A percentile compares a stretch with the other conserved stretches of the same genome.
Evolutionary conservation across 108 stramenopile species (phyloP).

Genomic region (Fragilaria crotonensis): DNA sequence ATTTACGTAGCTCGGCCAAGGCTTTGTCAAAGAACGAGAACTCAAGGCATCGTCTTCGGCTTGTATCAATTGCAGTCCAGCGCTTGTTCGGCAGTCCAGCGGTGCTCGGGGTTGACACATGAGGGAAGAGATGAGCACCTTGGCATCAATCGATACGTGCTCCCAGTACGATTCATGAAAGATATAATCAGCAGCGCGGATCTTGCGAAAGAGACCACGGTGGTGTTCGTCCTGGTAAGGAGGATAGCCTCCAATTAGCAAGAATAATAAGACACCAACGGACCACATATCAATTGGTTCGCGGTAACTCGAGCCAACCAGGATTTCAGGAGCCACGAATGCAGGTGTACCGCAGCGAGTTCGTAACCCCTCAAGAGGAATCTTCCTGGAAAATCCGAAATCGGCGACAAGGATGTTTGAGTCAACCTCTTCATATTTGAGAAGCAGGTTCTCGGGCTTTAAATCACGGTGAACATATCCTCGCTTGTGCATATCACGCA

Average conservation of each 20-base stretch:
- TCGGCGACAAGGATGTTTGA: conserved; percentile 81
- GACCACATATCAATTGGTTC: conserved; percentile 89
- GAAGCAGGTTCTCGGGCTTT: conserved; percentile 89
- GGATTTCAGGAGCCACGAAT: conserved; percentile 94
- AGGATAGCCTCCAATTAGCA: conserved; percentile 80
- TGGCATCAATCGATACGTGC: conserved; percentile 58
- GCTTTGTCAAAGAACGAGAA: conserved; percentile 32
- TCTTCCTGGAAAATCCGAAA: conserved; percentile 91
- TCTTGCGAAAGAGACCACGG: conserved; percentile 67
- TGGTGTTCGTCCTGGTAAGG: conserved; percentile 57
- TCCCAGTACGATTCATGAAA: conserved; percentile 74
- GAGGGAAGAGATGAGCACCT: conserved; percentile 68
- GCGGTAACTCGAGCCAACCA: conserved; percentile 69
- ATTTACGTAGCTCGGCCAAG: conserved; percentile 65
- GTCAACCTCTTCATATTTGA: conserved; percentile 56
- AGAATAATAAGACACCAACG: conserved; percentile 87
- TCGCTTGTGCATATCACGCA: conserved; percentile 59
- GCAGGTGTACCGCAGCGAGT: conserved; percentile 94
- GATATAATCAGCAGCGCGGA: conserved; percentile 61
- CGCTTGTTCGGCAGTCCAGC: conserved; percentile 49
- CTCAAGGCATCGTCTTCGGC: conserved; percentile 10
- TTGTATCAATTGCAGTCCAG: conserved; percentile 63
- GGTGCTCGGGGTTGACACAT: conserved; percentile 61
- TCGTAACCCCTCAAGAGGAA: conserved; percentile 40
- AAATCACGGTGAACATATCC: conserved; percentile 89